Percentiles rank a stretch among this genome's conserved stretches.
Evolutionary conservation across 2,329 filamentous ascomycete genomes (phyloP).

Genomic region (Phialocephala subalpina): DNA sequence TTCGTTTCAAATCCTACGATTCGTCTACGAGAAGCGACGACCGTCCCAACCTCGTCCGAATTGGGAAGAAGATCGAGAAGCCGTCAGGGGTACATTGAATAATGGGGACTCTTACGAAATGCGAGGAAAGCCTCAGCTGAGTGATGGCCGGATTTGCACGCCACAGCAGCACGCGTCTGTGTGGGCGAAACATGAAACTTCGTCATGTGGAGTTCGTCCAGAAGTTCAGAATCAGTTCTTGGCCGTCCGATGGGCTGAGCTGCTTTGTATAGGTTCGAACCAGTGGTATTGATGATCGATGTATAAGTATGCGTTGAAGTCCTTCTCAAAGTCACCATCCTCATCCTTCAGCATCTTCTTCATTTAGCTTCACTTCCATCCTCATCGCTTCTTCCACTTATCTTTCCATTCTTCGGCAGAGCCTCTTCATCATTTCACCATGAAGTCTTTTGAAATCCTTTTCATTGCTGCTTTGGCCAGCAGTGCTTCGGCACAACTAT

Average conservation of each 20-base stretch:
- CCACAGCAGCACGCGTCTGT: constrained; percentile 14
- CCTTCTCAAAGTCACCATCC: neutral
- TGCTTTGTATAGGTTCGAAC: neutral
- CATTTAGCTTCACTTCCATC: constrained; percentile 13
- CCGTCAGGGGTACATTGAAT: constrained; percentile 11
- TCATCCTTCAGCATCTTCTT: constrained; percentile 13
- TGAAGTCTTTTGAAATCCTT: constrained; percentile 17
- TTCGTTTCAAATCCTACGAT: constrained; percentile 6
- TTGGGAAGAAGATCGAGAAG: neutral
- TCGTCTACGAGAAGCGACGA: neutral
- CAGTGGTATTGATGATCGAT: neutral
- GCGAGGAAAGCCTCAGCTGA: constrained; percentile 9
- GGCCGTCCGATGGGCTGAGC: neutral
- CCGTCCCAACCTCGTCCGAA: neutral
- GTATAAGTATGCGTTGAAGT: constrained; percentile 20
- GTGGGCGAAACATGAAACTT: constrained; percentile 17
- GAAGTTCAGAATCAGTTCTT: neutral
- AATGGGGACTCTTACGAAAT: constrained; percentile 11
- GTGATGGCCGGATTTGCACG: neutral
- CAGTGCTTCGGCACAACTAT: constrained; percentile 21
- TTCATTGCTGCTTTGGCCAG: constrained; percentile 24
- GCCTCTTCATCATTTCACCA: constrained; percentile 16
- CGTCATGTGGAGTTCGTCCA: constrained; percentile 16
- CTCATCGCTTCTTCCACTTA: neutral
- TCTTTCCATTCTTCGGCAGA: constrained; percentile 12